Base-by-base conservation (phyloP, 2,329 filamentous ascomycete genomes). In the Penicillium crustosum region DNA sequence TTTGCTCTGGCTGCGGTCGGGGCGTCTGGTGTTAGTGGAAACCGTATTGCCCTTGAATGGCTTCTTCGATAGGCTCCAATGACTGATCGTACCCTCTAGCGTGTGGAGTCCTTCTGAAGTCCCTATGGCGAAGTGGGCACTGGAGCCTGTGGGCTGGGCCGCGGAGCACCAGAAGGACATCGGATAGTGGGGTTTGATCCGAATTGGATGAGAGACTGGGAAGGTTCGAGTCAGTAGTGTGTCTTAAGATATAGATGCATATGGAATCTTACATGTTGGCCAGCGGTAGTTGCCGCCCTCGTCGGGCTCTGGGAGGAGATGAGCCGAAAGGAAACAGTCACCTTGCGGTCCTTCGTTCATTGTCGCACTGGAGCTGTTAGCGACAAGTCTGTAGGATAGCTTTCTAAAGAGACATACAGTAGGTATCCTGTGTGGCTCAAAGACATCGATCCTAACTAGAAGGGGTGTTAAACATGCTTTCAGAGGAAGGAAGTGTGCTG, bases 111-210 rank as follows among this genome's bases (percentile, higher is more conserved):
- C 74, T 2, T 71, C 64, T 4, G 73, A 75, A 5, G 73, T 73
- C 4, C 75, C 75, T 33, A 77, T 63, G 29, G 74, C 74, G 45
- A 77, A 78, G 10, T 69, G 53, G 1, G 70, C 64, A 17, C 61
- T 69, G 17, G 63, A 58, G 4, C 67, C 63, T 23, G 59, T 60
- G 38, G 75, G 75, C 25, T 70, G 72, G 2, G 75, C 59, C 1
- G 74, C 69, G 3, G 74, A 75, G 49, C 70, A 75, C 72, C 74
- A 77, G 31, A 75, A 50, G 1, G 73, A 71, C 44, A 55, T 49
- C 7, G 19, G 65, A 61, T 33, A 64, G 58, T 49, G 23, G 4
- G 66, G 67, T 27, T 55, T 66, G 52, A 72, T 70, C 25, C 66
- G 65, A 4, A 68, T 66, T 2, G 70, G 67, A 42, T 70, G 70